Base-by-base conservation (phyloP, 257 asterid species). In the Salvia splendens region DNA sequence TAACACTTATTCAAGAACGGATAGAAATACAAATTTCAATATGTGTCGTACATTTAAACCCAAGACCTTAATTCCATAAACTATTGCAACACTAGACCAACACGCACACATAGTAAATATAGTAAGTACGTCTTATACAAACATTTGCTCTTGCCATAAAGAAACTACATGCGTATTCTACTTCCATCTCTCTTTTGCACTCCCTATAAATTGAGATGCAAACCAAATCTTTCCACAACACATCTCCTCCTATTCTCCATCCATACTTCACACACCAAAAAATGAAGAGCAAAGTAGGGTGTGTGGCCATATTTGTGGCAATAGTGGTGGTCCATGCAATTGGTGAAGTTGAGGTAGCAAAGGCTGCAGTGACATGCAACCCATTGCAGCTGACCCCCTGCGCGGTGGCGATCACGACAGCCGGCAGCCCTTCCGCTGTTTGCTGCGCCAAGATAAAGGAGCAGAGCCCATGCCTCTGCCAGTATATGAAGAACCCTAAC, bases 381-480 rank as follows among this genome's bases (percentile, higher is more conserved):
- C 96, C 97, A 4, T 1, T 86, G 77, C 95, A 88, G 80, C 88
- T 91, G 49, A 85, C 88, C 81, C 86, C 93, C 1, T 91, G 98
- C 62, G 95, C 98, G 32, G 35, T 72, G 17, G 98, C 96, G 43
- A 91, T 89, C 61, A 77, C 79, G 2, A 71, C 89, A 10, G 63
- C 98, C n/a, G 61, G 83, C 60, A 68, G 36, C 33, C 98, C 96
- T 0, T 75, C 76, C 14, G 56, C 60, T 0, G 24, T 73, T 2
- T 91, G 98, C 54, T 91, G 96, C 57, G 17, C 80, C 0, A 86
- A 78, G 84, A 72, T 91, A 6, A 91, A 83, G 76, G 84, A 91
- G 61, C 96, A 88, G 77, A 83, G 91, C 64, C 88, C 91, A 10
- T 91, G 97, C 73, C 84, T 91, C 16, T 91, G 97, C 80, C 65